A percentile compares a stretch with the other conserved stretches of the same genome.
These are phyloP conservation scores for Xylaria palmicola DNA, from an alignment of 495 filamentous ascomycete species.

Conservation along the genomic window DNA sequence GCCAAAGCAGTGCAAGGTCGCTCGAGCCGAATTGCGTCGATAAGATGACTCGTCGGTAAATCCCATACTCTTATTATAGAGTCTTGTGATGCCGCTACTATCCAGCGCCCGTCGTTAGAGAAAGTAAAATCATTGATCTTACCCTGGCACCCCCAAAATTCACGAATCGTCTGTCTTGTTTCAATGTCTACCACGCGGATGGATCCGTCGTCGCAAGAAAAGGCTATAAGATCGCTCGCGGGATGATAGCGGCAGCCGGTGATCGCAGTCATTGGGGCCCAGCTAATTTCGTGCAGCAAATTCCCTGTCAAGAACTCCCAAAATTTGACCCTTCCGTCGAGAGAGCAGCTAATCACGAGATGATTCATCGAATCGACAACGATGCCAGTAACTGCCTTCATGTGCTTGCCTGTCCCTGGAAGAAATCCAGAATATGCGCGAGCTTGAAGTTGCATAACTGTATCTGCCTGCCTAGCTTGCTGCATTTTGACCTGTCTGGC, in stretches of 20 bases:
- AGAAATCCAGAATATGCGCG: slow-evolving; percentile 39
- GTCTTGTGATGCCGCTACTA: slow-evolving; percentile 85
- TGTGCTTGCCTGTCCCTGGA: slow-evolving; percentile 65
- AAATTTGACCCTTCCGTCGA: slow-evolving; percentile 97
- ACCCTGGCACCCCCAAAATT: slow-evolving; percentile 85
- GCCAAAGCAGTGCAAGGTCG: slow-evolving; percentile 77
- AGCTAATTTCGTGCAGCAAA: slow-evolving; percentile 78
- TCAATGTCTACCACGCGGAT: slow-evolving; percentile 88
- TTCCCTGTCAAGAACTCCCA: slow-evolving; percentile 87
- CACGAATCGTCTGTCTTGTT: slow-evolving; percentile 84
- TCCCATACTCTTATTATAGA: slow-evolving; percentile 88
- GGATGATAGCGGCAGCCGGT: slow-evolving; percentile 77
- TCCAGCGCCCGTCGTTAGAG: slow-evolving; percentile 91
- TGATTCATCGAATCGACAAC: slow-evolving; percentile 82
- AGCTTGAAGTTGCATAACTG: slow-evolving; percentile 47
- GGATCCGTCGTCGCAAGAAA: slow-evolving; percentile 84
- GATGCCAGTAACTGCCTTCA: slow-evolving; percentile 78
- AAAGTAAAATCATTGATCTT: slow-evolving; percentile 85
- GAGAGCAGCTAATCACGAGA: slow-evolving; percentile 75
- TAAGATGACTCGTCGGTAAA: slow-evolving; percentile 88
- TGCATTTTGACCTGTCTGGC: slow-evolving; percentile 60
- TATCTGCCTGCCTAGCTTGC: slow-evolving; percentile 46
- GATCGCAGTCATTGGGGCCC: slow-evolving; percentile 74
- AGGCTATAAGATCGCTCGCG: slow-evolving; percentile 80
- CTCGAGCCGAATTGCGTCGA: slow-evolving; percentile 78